A percentile compares a stretch with the other conserved stretches of the same genome.
Conservation (phyloP, 169 alveolate genomes). For the Plasmodium yoelii region DNA sequence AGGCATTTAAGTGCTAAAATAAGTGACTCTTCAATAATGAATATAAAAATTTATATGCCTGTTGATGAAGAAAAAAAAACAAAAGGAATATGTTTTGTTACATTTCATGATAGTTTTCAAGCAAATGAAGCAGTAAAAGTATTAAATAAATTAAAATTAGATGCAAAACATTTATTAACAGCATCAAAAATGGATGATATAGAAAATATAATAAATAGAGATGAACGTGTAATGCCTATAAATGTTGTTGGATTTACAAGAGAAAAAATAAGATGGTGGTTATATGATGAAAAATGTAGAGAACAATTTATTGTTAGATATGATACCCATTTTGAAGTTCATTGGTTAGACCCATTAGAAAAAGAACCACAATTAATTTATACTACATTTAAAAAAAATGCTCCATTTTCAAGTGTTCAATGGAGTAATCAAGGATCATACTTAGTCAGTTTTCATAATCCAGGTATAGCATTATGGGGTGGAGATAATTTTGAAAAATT, state of each 20-base stretch:
- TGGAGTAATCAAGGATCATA: conserved; percentile 94
- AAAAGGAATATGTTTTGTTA: conserved; percentile 78
- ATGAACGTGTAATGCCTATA: conserved; percentile 63
- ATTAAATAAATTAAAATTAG: conserved; percentile 58
- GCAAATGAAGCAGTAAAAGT: conserved; percentile 77
- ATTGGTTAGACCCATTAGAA: conserved; percentile 92
- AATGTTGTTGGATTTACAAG: conserved; percentile 88
- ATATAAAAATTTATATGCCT: conserved; percentile 77
- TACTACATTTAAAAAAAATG: conserved; percentile 90
- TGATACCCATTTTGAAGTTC: conserved; percentile 90
- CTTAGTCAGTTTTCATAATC: conserved; percentile 91
- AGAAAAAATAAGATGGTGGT: conserved; percentile 90
- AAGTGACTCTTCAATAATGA: conserved; percentile 77
- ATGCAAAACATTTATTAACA: conserved; percentile 70
- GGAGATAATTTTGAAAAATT: conserved; percentile 90
- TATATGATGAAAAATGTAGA: conserved; percentile 86
- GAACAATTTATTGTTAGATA: conserved; percentile 92
- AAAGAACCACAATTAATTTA: conserved; percentile 88
- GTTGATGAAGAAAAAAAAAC: conserved; percentile 78
- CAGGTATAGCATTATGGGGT: conserved; percentile 93
- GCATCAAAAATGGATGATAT: conserved; percentile 72
- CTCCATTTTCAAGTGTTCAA: conserved; percentile 92
- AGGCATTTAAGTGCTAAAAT: conserved; percentile 75
- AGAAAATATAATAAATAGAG: conserved; percentile 64
- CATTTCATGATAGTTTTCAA: conserved; percentile 80